These are phyloP conservation scores for Trichophyton equinum DNA, from an alignment of 2,329 filamentous ascomycete species.

Conservation along the genomic window DNA sequence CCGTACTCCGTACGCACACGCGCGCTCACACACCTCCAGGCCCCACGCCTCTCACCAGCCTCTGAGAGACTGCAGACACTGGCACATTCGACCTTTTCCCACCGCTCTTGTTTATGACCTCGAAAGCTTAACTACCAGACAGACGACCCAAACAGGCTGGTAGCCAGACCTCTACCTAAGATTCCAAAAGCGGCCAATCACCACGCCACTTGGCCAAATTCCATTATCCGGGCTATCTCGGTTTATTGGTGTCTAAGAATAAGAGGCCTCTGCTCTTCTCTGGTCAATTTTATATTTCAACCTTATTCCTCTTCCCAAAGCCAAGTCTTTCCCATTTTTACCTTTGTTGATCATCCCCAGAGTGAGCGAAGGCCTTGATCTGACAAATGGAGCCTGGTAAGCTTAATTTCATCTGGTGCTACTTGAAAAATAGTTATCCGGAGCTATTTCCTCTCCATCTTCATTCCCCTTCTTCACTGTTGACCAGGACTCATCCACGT, in stretches of 20 bases:
- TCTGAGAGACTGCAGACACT: conserved; percentile 18
- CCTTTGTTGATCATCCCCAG: conserved; percentile 4
- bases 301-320: conserved; percentile 1
- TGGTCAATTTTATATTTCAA: background rate
- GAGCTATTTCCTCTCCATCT: background rate
- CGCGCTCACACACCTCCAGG: background rate
- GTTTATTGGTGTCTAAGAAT: conserved; percentile 1
- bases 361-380: conserved; percentile 3
- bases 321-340: conserved; percentile 8
- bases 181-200: conserved; percentile 9
- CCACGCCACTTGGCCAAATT: conserved; percentile 6
- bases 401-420: conserved; percentile 16
- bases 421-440: conserved; percentile 10
- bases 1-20: too few species aligned
- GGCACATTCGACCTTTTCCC: conserved; percentile 40
- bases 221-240: conserved; percentile 6
- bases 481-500: conserved; percentile 9
- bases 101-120: conserved; percentile 36
- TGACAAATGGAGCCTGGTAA: conserved; percentile 19
- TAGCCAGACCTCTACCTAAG: background rate
- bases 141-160: conserved; percentile 1
- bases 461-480: background rate
- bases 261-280: background rate
- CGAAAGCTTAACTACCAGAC: background rate
- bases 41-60: background rate